Evolutionary conservation across 306 rosid genomes (phyloP).

Genomic region (Malus asiatica): DNA sequence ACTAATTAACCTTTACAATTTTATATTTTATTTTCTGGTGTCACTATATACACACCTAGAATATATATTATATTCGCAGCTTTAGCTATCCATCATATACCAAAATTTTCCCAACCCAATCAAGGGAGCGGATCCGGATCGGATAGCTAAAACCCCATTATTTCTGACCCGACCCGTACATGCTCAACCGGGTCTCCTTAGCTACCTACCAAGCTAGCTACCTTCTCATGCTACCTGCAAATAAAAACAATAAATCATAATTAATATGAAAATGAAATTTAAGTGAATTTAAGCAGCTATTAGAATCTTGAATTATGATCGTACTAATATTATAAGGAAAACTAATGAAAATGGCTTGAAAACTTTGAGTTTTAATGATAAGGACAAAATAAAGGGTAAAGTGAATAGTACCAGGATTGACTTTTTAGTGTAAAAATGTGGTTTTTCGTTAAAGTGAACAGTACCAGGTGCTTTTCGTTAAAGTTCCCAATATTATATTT

Average conservation of each 20-base stretch:
- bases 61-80: background rate
- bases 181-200: background rate
- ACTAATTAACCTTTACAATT: background rate
- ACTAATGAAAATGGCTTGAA: too few species aligned
- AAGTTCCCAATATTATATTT: too few species aligned
- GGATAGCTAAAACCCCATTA: background rate
- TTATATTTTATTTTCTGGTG: too few species aligned
- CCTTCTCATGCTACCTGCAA: slow-evolving; percentile 20
- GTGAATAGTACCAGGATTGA: too few species aligned
- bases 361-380: too few species aligned
- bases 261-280: background rate
- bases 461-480: too few species aligned
- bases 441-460: too few species aligned
- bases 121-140: too few species aligned
- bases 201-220: background rate
- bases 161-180: background rate
- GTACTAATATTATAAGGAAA: background rate
- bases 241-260: background rate
- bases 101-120: slow-evolving; percentile 11
- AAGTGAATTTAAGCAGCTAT: background rate
- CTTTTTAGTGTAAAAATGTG: too few species aligned
- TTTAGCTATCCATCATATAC: background rate
- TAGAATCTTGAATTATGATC: too few species aligned
- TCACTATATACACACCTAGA: too few species aligned
- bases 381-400: too few species aligned